These are phyloP conservation scores for Rhizophora apiculata DNA, from an alignment of 345 rosid genomes.

Conservation along the genomic window DNA sequence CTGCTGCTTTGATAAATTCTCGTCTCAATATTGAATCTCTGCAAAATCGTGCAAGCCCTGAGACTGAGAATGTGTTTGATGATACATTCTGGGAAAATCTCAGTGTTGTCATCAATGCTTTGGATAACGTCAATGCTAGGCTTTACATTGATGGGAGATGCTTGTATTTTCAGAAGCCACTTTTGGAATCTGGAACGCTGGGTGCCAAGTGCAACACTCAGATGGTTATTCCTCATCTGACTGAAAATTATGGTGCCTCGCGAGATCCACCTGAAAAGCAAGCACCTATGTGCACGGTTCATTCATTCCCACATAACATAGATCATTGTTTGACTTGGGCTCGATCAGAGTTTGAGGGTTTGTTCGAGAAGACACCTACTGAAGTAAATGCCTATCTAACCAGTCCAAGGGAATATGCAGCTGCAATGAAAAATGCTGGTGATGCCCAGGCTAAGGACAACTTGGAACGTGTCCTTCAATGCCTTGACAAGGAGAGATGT, in stretches of 20 bases:
- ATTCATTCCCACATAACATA: constrained; percentile 96
- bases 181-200: constrained; percentile 94
- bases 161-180: constrained; percentile 97
- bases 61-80: constrained; percentile 86
- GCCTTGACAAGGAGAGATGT: constrained; percentile 85
- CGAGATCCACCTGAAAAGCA: constrained; percentile 99
- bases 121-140: constrained; percentile 94
- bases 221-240: constrained; percentile 94
- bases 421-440: constrained; percentile 73
- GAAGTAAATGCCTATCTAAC: constrained; percentile 90
- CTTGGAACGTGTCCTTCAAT: constrained; percentile 80
- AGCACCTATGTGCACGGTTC: constrained; percentile 99
- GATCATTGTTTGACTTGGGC: constrained; percentile 99
- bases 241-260: constrained; percentile 98
- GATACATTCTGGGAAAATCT: constrained; percentile 92
- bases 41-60: constrained; percentile 91
- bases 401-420: constrained; percentile 64
- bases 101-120: constrained; percentile 72
- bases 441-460: constrained; percentile 99
- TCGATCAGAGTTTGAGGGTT: constrained; percentile 97
- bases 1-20: constrained; percentile 76
- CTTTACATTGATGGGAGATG: constrained; percentile 93
- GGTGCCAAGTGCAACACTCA: constrained; percentile 98
- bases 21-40: constrained; percentile 70
- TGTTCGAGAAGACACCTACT: constrained; percentile 90